Evolutionary conservation across 768 basidiomycete species (phyloP), one percentile per base, ranked within the genome.

Genomic region (Leucocoprinus sp.): DNA sequence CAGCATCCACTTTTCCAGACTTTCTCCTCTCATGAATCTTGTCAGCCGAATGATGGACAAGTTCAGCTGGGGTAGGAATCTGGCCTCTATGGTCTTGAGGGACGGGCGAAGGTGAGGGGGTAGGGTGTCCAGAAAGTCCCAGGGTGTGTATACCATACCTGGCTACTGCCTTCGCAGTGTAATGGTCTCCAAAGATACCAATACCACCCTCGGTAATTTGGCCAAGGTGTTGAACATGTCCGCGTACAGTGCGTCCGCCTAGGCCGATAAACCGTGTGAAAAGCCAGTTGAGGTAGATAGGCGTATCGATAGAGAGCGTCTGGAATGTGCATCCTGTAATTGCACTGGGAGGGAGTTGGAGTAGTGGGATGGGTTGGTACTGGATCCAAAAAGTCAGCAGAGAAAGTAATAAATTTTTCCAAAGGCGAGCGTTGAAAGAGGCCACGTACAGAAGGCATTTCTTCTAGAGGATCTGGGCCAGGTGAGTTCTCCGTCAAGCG

Each of bases 271-370:
- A 86, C 15, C 76, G 76, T 6, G 72, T 59, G 24, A 82, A 60
- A 22, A 93, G 76, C 62, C 85, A 89, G 26, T 74, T 71, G 52
- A 89, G 67, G 57, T 92, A 91, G 22, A 67, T 62, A 0, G 85
- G 75, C 0, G 76, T 70, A 59, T 92, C 81, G 51, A 93, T 79
- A 0, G 79, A 76, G 21, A 92, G 49, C 0, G 85, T 85, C 3
- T 64, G 74, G 64, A 89, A 87, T 0, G 74, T 61, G 0, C 70
- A 68, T 0, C 83, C 88, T 6, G 62, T 65, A 2, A 55, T 54
- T 26, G 63, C 60, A 23, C 59, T 58, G 6, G 61, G 56, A 19
- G 63, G 57, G 19, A 75, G 64, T 31, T 60, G 54, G 34, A 63
- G 59, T 17, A 58, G 42, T 1, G 60, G 54, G 4, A 72, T 57